Conservation (phyloP, 2,329 filamentous ascomycete species). For the Aspergillus hiratsukae region DNA sequence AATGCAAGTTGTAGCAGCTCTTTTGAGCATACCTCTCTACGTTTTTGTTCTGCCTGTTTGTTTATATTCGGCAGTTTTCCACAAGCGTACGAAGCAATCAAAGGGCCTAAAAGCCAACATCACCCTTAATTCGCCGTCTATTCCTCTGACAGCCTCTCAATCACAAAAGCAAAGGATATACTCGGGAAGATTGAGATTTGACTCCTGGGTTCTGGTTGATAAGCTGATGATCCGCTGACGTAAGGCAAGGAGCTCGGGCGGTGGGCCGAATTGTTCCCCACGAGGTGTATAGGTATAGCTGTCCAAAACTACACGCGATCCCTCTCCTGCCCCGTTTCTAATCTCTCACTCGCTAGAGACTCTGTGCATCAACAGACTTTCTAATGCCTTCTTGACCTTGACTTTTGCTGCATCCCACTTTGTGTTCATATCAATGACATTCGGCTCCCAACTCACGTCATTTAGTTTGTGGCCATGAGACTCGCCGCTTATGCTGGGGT, state of each 20-base stretch:
- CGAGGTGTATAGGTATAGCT: slow-evolving; percentile 18
- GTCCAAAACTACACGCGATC: slow-evolving; percentile 23
- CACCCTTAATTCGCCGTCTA: not conserved
- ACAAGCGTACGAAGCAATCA: not conserved
- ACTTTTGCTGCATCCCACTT: slow-evolving; percentile 1
- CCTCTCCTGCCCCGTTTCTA: not conserved
- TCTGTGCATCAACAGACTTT: slow-evolving; percentile 4
- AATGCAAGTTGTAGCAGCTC: not conserved
- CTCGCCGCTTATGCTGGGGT: slow-evolving; percentile 51
- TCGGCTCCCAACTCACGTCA: slow-evolving; percentile 18
- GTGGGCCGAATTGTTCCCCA: not conserved
- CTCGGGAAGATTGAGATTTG: not conserved
- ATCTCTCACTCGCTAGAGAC: slow-evolving; percentile 15
- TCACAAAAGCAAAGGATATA: not conserved
- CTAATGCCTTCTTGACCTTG: not conserved
- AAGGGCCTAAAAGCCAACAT: not conserved
- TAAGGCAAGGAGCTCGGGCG: slow-evolving; percentile 9
- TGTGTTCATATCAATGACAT: slow-evolving; percentile 25
- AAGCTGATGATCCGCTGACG: slow-evolving; percentile 13
- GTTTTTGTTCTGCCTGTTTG: not conserved
- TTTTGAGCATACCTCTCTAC: no score
- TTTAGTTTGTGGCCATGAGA: slow-evolving; percentile 38
- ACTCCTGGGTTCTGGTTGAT: not conserved
- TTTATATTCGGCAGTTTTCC: not conserved
- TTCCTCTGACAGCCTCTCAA: not conserved